A percentile compares a stretch with the other conserved stretches of the same genome.
Evolutionary conservation across 305 asterid species (phyloP).

Genomic region (Fraxinus xanthoxyloides): DNA sequence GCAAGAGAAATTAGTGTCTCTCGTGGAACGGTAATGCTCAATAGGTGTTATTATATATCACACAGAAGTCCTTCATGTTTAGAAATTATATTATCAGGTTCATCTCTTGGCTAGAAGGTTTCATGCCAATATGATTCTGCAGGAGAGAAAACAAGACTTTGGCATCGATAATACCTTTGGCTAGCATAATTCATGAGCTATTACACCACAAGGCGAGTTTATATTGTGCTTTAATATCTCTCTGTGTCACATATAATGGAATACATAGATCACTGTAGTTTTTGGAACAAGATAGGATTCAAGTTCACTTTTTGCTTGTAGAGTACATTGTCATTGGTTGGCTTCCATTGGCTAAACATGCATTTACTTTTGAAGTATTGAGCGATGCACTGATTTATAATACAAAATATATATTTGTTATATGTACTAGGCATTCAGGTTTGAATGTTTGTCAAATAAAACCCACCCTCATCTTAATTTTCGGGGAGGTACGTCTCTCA

Average conservation of each 20-base stretch:
- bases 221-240: slow-evolving; percentile 11
- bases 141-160: slow-evolving; percentile 46
- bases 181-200: slow-evolving; percentile 65
- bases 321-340: neutral
- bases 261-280: neutral
- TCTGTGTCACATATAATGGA: neutral
- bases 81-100: neutral
- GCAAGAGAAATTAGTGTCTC: slow-evolving; percentile 58
- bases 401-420: neutral
- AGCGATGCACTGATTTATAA: neutral
- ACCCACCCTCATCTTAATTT: neutral
- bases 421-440: neutral
- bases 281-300: neutral
- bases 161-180: slow-evolving; percentile 67
- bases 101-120: slow-evolving; percentile 23
- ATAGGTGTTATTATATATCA: slow-evolving; percentile 13
- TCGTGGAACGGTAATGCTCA: slow-evolving; percentile 44
- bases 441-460: neutral
- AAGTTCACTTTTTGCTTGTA: neutral
- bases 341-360: neutral
- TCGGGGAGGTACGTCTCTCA: neutral
- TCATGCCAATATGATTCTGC: slow-evolving; percentile 28
- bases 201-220: slow-evolving; percentile 72
- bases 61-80: neutral
- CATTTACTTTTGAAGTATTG: neutral